Conservation (phyloP, 495 filamentous ascomycete genomes). For the Penicillium canescens region DNA sequence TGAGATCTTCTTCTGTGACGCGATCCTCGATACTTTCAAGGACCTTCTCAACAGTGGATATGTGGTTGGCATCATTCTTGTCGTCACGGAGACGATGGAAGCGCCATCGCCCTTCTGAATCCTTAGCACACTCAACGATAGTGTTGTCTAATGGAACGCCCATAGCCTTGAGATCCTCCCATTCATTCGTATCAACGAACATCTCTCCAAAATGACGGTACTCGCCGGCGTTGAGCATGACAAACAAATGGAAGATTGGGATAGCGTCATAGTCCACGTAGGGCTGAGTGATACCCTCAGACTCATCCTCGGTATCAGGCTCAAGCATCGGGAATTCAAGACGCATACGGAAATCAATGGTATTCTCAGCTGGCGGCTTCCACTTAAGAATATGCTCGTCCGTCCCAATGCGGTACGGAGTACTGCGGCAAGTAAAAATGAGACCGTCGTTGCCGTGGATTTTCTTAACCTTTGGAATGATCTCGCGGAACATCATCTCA, state of each 20-base stretch:
- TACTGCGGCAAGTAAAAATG: slow-evolving; percentile 90
- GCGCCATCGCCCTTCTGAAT: slow-evolving; percentile 72
- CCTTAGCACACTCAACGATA: slow-evolving; percentile 86
- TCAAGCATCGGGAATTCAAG: slow-evolving; percentile 74
- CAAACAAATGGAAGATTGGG: slow-evolving; percentile 60
- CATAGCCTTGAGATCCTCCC: slow-evolving; percentile 75
- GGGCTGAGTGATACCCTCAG: slow-evolving; percentile 55
- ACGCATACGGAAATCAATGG: slow-evolving; percentile 81
- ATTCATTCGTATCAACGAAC: slow-evolving; percentile 71
- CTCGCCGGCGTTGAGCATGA: slow-evolving; percentile 53
- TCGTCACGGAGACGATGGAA: slow-evolving; percentile 87
- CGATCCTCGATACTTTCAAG: slow-evolving; percentile 79
- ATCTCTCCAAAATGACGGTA: slow-evolving; percentile 67
- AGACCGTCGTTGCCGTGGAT: slow-evolving; percentile 92
- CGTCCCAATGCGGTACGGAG: slow-evolving; percentile 84
- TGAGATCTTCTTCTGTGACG: slow-evolving; percentile 65
- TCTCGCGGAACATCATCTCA: slow-evolving; percentile 83
- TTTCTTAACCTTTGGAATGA: slow-evolving; percentile 72
- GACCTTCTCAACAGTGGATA: slow-evolving; percentile 74
- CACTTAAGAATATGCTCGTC: slow-evolving; percentile 94
- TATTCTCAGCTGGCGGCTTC: slow-evolving; percentile 93
- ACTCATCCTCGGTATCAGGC: slow-evolving; percentile 66
- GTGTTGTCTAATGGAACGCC: slow-evolving; percentile 72
- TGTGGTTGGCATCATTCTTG: slow-evolving; percentile 88
- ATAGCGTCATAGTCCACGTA: slow-evolving; percentile 60